Evolutionary conservation across 2,329 filamentous ascomycete genomes (phyloP).

Genomic region (Dactylellina parvicollis): DNA sequence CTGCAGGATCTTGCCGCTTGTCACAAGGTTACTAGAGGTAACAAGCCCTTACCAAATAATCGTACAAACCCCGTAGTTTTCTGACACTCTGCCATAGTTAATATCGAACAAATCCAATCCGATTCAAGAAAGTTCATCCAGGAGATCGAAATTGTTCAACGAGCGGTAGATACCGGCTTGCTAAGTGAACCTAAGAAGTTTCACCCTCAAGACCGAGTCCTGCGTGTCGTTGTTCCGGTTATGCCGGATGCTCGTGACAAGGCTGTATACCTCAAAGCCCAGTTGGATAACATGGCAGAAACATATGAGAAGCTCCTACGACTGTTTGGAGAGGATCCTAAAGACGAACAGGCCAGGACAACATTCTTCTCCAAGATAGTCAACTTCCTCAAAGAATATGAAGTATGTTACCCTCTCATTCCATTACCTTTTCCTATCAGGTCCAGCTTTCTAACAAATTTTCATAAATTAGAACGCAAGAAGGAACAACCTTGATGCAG

Average conservation of each 20-base stretch:
- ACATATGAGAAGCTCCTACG: constrained; percentile 95
- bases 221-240: constrained; percentile 85
- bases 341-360: constrained; percentile 88
- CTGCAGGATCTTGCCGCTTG: constrained; percentile 75
- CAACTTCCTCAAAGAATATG: constrained; percentile 90
- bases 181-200: constrained; percentile 97
- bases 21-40: constrained; percentile 52
- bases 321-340: constrained; percentile 93
- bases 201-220: constrained; percentile 94
- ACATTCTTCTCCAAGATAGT: constrained; percentile 97
- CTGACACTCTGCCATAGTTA: constrained; percentile 65
- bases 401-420: constrained; percentile 65
- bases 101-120: constrained; percentile 86
- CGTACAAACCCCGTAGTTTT: not conserved
- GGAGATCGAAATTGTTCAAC: constrained; percentile 93
- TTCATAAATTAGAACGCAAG: constrained; percentile 69
- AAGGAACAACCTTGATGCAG: constrained; percentile 86
- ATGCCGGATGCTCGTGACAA: constrained; percentile 98
- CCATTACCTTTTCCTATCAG: not conserved
- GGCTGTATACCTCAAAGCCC: constrained; percentile 93
- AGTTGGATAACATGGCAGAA: constrained; percentile 89
- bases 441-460: constrained; percentile 30
- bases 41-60: not conserved
- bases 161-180: constrained; percentile 90
- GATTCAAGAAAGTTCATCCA: constrained; percentile 93